These are phyloP conservation scores for Hypoxylon sp. DNA, from an alignment of 2,329 filamentous ascomycete species.

Conservation along the genomic window DNA sequence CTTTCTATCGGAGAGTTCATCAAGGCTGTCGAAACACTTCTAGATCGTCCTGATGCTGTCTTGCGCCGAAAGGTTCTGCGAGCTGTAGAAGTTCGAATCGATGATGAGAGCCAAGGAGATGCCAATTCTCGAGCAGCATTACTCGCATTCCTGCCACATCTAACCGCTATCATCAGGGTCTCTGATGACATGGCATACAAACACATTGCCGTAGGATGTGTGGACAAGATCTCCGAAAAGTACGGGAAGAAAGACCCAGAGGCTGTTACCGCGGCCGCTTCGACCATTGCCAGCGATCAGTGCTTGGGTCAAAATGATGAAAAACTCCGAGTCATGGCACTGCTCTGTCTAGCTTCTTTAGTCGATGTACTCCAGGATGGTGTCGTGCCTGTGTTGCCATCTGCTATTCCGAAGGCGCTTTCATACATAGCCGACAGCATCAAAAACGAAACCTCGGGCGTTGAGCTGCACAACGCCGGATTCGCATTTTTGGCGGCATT, in stretches of 20 bases:
- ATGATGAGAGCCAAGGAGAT: slow-evolving; percentile 75
- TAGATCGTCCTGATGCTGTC: slow-evolving; percentile 77
- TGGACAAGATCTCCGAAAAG: slow-evolving; percentile 92
- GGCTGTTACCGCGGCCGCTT: slow-evolving; percentile 77
- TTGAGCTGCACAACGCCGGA: slow-evolving; percentile 79
- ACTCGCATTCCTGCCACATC: slow-evolving; percentile 79
- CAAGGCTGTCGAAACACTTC: slow-evolving; percentile 82
- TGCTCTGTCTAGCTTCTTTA: slow-evolving; percentile 87
- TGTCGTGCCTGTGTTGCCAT: slow-evolving; percentile 83
- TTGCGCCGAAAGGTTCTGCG: slow-evolving; percentile 81
- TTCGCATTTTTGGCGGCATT: slow-evolving; percentile 83
- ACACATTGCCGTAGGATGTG: slow-evolving; percentile 85
- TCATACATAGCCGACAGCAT: slow-evolving; percentile 74
- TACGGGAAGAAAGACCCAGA: slow-evolving; percentile 92
- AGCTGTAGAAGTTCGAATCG: slow-evolving; percentile 82
- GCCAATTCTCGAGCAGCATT: slow-evolving; percentile 72
- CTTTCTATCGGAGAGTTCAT: slow-evolving; percentile 89
- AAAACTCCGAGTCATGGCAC: slow-evolving; percentile 80
- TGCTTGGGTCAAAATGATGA: slow-evolving; percentile 79
- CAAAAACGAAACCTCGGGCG: slow-evolving; percentile 59
- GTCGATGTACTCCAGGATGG: slow-evolving; percentile 88
- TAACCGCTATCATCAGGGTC: slow-evolving; percentile 78
- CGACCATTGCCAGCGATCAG: slow-evolving; percentile 77
- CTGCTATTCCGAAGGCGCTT: slow-evolving; percentile 76
- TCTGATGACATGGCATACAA: slow-evolving; percentile 79